phyloP scores from a whole-genome alignment of 495 filamentous ascomycete genomes.

The Penicilliopsis zonata region DNA sequence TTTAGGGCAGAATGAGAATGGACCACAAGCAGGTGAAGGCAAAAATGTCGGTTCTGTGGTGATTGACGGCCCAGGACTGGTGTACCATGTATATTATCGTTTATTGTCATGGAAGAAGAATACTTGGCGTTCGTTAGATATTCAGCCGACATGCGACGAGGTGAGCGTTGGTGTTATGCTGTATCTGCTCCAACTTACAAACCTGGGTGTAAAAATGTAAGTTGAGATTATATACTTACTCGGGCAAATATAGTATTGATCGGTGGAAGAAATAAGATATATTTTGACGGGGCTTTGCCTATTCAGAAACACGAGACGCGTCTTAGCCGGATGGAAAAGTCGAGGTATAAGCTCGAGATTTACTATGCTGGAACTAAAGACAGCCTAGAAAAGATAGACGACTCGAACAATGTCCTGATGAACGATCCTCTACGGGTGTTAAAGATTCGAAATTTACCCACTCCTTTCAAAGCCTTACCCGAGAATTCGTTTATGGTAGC shows the following conservation, averaged over 20 bases:
- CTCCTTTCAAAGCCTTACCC: conserved; percentile 27
- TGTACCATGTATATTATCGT: conserved; percentile 53
- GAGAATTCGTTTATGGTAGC: conserved; percentile 55
- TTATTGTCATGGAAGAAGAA: conserved; percentile 28
- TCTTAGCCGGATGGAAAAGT: conserved; percentile 35
- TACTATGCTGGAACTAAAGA: conserved; percentile 6
- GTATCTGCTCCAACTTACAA: conserved; percentile 46
- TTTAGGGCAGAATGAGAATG: conserved; percentile 17
- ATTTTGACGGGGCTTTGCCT: conserved; percentile 70
- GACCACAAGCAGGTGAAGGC: background rate
- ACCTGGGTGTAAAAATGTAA: conserved; percentile 47
- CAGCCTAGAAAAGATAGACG: background rate
- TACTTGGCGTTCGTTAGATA: conserved; percentile 30
- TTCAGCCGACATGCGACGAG: conserved; percentile 46
- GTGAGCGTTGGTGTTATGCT: conserved; percentile 44
- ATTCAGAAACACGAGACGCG: conserved; percentile 40
- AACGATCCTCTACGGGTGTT: conserved; percentile 14
- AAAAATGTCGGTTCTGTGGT: conserved; percentile 30
- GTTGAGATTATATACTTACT: conserved; percentile 1
- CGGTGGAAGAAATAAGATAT: conserved; percentile 39
- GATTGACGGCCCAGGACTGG: conserved; percentile 67
- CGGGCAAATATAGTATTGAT: background rate
- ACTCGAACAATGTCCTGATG: background rate
- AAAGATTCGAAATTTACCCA: conserved; percentile 10
- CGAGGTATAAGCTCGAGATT: conserved; percentile 24